Base-by-base conservation (phyloP, 164 flowering plant species). In the Santalum album region DNA sequence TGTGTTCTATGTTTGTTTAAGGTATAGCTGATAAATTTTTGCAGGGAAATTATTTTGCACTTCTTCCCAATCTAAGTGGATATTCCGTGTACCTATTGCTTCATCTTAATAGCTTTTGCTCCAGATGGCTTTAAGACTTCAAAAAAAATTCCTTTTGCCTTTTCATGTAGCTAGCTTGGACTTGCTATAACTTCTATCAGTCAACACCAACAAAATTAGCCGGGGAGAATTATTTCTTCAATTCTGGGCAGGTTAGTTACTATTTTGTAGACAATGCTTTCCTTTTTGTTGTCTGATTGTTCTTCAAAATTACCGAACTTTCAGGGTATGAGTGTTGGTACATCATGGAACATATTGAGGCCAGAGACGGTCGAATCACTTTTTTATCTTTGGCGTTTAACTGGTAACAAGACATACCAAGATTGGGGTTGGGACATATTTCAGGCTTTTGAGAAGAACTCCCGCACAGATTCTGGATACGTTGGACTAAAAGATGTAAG, bases 351-450 rank as follows among this genome's bases (percentile, higher is more conserved):
- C 69, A 90, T 94, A 68, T 62, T 90, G 78, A 80, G 99, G 75
- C 99, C 99, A 23, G 99, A 94, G 76, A 94, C 99, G 15, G 83
- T 94, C 47, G 99, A 94, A 68, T 94, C 99, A 18, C 86, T 94
- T 43, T 82, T 94, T 58, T 94, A 94, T 63, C 83, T 94, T 7
- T 94, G 92, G 92, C 97, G 99, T 54, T 51, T 94, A 16, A 90
- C 99, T 16, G 99, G 97, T 16, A 94, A 94, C 67, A 82, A 75
- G 66, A 94, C 99, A 46, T 94, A 90, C 68, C 79, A 84, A 73
- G 99, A 94, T 32, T 94, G 99, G 99, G 99, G 99, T 58, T 94
- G 99, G 99, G 83, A 90, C 61, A 94, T 90, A 55, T 94, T 94
- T 55, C 87, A 90, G 80, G 99, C 99, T 58, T 94, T 94, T 71